phyloP scores from a whole-genome alignment of 768 basidiomycete species.

The Suillus variegatus region DNA sequence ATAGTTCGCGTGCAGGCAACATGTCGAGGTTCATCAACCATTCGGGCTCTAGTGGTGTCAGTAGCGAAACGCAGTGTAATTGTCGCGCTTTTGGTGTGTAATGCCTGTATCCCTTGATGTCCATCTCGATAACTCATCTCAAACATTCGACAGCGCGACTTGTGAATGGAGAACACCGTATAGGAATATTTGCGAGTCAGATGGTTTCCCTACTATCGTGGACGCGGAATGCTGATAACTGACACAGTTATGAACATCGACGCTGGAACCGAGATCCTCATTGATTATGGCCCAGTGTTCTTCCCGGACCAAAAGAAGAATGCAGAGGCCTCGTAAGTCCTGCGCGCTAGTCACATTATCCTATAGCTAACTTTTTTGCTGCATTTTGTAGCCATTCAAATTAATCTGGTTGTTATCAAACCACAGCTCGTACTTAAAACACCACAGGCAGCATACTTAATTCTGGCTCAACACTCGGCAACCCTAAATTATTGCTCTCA shows the following conservation, averaged over 20 bases:
- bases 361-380: not conserved
- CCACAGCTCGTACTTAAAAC: not conserved
- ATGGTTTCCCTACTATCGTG: not conserved
- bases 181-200: constrained; percentile 63
- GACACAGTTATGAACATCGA: constrained; percentile 39
- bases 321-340: not conserved
- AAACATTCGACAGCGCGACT: constrained; percentile 41
- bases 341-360: not conserved
- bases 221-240: not conserved
- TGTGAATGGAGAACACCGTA: constrained; percentile 68
- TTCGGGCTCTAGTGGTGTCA: constrained; percentile 20
- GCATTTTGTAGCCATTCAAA: not conserved
- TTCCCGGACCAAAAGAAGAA: constrained; percentile 25
- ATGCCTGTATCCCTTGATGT: not conserved
- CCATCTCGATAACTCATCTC: constrained; percentile 8
- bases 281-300: constrained; percentile 59
- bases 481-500: not conserved
- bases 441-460: not conserved
- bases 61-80: constrained; percentile 33
- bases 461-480: not conserved
- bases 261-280: constrained; percentile 50
- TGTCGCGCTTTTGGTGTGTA: constrained; percentile 47
- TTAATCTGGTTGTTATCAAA: not conserved
- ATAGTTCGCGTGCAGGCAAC: constrained; percentile 59
- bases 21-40: constrained; percentile 74